Conservation (phyloP, 208 protist species). For the Trypanosoma mega region DNA sequence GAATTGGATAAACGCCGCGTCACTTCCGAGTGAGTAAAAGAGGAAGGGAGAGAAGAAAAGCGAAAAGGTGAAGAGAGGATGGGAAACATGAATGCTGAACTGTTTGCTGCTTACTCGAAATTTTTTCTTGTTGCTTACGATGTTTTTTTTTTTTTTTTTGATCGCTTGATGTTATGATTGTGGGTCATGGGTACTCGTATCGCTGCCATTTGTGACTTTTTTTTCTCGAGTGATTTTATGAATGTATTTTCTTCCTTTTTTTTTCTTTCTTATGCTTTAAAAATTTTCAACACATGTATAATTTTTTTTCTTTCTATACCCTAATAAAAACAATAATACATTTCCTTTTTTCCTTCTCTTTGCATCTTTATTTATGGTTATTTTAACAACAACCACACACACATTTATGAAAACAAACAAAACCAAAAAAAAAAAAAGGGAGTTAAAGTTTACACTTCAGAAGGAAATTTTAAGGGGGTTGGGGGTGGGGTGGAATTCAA, state of each 20-base stretch:
- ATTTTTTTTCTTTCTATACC: background rate
- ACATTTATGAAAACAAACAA: too few relatives aligned
- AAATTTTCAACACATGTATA: slow-evolving; percentile 1
- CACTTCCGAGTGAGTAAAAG: slow-evolving; percentile 54
- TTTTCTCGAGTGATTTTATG: background rate
- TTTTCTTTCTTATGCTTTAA: slow-evolving; percentile 3
- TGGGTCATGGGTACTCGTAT: too few relatives aligned
- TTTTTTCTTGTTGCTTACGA: background rate
- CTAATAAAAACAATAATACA: too few relatives aligned
- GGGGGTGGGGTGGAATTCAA: too few relatives aligned
- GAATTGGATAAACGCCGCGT: slow-evolving; percentile 48
- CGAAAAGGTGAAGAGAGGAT: background rate
- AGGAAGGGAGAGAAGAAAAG: slow-evolving; percentile 10
- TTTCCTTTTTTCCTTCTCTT: too few relatives aligned
- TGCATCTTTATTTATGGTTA: too few relatives aligned
- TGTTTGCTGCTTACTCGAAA: background rate
- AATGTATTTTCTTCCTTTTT: background rate
- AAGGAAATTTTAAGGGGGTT: too few relatives aligned
- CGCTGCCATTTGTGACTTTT: background rate
- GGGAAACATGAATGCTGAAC: background rate
- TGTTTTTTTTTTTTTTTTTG: slow-evolving; percentile 3
- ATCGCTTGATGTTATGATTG: slow-evolving; percentile 3
- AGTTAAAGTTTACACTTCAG: too few relatives aligned
- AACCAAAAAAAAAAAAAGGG: too few relatives aligned
- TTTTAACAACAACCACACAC: too few relatives aligned